Base-by-base conservation (phyloP, 2,329 filamentous ascomycete genomes). In the Diatrype stigma region DNA sequence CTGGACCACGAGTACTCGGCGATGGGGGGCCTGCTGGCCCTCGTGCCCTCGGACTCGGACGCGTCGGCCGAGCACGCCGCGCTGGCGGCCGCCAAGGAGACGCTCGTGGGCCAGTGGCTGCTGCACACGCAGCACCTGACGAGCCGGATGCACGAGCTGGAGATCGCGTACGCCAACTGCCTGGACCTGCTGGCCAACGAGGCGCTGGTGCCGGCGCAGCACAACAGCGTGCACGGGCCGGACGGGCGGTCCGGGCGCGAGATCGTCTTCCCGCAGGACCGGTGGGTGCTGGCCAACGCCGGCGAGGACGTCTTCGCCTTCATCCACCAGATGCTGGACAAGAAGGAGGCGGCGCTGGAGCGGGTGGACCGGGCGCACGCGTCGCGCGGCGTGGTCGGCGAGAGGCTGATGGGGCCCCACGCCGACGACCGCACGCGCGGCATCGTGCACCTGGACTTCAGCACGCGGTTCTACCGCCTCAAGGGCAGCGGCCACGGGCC, bases 1-100 rank as follows among this genome's bases (percentile, higher is more conserved):
- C 73, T 85, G 6, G 81, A 85, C 56, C 79, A 84, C 60, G 80
- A 84, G 62, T 80, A 77, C 58, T 72, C 73, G 42, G 69, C 73
- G 23, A 76, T 78, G 34, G 81, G 81, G 16, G 81, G 81, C 2
- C 66, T 85, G 17, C 68, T 84, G 40, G 73, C 76, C 17, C 66
- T 84, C 7, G 70, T 85, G 1, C 81, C 81, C 0, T 68, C 69
- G 2, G 67, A 71, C 16, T 62, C 63, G 2, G 64, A 64, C 6
- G 56, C 67, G 6, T 66, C 68, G 48, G 57, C 59, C 16, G 62
- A 67, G 12, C 67, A 76, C 46, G 65, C 73, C 26, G 59, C 65
- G 21, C 67, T 70, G 12, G 52, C 53, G 2, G 51, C 57, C 19
- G 78, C 75, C 17, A 76, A 77, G 56, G 75, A 74, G 51, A 77